A percentile compares a stretch with the other conserved stretches of the same genome.
Conservation (phyloP, 495 filamentous ascomycete species). For the Halenospora varia region DNA sequence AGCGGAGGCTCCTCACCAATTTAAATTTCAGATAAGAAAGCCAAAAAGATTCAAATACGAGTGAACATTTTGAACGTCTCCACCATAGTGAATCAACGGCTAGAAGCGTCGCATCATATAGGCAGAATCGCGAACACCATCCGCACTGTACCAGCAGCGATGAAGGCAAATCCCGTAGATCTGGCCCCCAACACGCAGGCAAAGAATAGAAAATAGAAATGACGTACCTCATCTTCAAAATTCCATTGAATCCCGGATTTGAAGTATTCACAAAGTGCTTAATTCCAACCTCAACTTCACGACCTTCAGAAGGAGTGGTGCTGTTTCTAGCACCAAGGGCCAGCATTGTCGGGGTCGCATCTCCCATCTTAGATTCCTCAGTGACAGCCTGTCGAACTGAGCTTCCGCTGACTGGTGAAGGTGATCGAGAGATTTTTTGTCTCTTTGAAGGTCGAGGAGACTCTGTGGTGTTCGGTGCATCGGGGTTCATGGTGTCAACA, state of each 20-base stretch:
- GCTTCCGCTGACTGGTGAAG: not conserved
- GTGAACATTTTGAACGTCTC: not conserved
- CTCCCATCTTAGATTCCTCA: conserved; percentile 2
- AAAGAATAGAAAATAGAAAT: conserved; percentile 1
- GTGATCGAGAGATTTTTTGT: conserved; percentile 10
- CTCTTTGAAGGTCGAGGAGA: conserved; percentile 9
- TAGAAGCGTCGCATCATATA: no score
- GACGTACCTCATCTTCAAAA: conserved; percentile 55
- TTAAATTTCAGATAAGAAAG: not conserved
- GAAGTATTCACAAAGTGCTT: conserved; percentile 47
- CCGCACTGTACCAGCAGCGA: no score
- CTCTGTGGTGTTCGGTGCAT: not conserved
- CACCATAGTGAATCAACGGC: no score
- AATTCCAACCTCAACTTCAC: conserved; percentile 52
- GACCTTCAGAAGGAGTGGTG: conserved; percentile 10
- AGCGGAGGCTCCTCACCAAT: conserved; percentile 1
- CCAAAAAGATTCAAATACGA: not conserved
- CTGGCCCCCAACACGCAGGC: no score
- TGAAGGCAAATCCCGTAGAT: no score
- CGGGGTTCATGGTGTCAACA: not conserved
- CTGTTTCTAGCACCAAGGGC: conserved; percentile 3
- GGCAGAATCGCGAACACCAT: no score
- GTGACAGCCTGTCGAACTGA: not conserved
- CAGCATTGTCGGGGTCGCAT: not conserved
- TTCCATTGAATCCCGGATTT: conserved; percentile 48